Evolutionary conservation across 1,284 basidiomycete genomes (phyloP), one percentile per base, ranked within the genome.

Genomic region (Singerocomus inundabilis): DNA sequence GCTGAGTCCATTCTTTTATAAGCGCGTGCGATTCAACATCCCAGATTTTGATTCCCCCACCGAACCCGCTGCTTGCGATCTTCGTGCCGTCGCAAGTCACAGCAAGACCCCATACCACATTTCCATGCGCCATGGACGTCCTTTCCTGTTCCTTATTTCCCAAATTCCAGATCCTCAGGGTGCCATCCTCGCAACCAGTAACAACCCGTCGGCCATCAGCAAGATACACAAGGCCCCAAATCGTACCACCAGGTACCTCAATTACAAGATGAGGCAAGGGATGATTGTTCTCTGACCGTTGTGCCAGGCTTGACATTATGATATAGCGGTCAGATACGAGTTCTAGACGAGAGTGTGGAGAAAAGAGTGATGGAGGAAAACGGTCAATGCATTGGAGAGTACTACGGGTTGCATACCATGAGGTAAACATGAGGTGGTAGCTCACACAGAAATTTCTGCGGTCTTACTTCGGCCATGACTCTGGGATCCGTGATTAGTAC

Each of bases 61-160:
- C 10, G 0, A 6, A 3, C 6, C 15, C 43, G 10, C 32, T 7
- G 13, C 40, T 46, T 7, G 52, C 24, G 21, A 51, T 44, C 18
- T 4, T 46, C 12, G n/a, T 49, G 4, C 52, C 52, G 24, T 52
- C 43, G 11, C 6, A 15, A 3, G 42, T 52, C 29, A 52, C 49
- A 5, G 29, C 28, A 15, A 52, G 1, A 5, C 11, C 0, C 0
- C 0, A 0, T 5, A 46, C 9, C 1, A 0, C 5, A 0, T 2
- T 1, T 15, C 25, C 6, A 18, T 42, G 34, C 9, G 33, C 2
- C 40, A 53, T 46, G 0, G 33, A 21, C 7, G 16, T 16, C 21
- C 44, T 48, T 33, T 46, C 48, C 35, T 54, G 42, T 30, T 21
- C 21, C 21, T 21, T 21, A 21, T 21, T 21, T 21, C 21, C 5